Conservation (phyloP, 345 rosid species). For the Diplotaxis tenuifolia region DNA sequence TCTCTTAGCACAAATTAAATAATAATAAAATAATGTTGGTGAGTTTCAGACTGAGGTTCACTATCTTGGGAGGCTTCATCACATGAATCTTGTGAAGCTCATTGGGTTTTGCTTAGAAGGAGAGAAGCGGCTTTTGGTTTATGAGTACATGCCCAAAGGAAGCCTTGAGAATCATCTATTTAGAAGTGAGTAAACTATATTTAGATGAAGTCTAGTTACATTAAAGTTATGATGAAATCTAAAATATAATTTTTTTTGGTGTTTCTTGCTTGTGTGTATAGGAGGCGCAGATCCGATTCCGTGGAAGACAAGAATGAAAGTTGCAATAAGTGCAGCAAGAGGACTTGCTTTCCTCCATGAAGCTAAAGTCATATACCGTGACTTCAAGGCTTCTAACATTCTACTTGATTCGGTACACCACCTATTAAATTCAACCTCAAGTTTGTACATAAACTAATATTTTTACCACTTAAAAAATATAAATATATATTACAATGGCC, state of each 20-base stretch:
- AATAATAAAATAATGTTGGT: not conserved
- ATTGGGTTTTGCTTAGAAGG: constrained; percentile 74
- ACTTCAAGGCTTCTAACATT: constrained; percentile 81
- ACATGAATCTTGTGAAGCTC: constrained; percentile 80
- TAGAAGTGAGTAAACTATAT: constrained; percentile 53
- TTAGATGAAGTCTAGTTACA: constrained; percentile 4
- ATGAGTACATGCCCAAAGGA: constrained; percentile 85
- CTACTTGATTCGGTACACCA: constrained; percentile 66
- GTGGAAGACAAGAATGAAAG: constrained; percentile 69
- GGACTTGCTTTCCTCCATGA: constrained; percentile 80
- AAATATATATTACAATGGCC: not conserved
- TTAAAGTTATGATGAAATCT: not conserved
- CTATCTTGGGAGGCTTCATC: constrained; percentile 72
- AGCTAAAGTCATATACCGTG: constrained; percentile 73
- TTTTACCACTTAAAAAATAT: not conserved
- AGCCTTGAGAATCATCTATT: constrained; percentile 91
- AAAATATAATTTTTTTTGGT: not conserved
- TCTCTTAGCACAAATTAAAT: not conserved
- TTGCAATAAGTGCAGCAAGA: constrained; percentile 73
- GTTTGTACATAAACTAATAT: not conserved
- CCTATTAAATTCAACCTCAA: not conserved
- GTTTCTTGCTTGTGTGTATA: constrained; percentile 23
- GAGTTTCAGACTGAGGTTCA: constrained; percentile 69
- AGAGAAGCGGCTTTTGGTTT: constrained; percentile 70
- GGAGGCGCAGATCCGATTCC: constrained; percentile 56